Evolutionary conservation across 805 yeast species (phyloP).

Genomic region (Saccharomycopsis fermentans): DNA sequence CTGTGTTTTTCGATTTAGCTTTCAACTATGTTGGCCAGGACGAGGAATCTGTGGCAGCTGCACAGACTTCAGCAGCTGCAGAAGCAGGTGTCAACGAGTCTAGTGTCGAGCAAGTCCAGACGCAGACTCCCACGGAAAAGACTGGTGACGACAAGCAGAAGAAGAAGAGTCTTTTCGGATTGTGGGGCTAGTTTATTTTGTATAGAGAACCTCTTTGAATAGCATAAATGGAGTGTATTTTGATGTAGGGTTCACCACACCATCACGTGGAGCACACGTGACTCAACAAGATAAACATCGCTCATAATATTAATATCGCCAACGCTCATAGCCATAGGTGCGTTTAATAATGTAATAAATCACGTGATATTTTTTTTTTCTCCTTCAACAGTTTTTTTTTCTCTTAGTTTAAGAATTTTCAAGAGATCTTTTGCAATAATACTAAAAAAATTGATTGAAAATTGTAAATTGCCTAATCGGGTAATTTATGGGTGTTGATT

Average conservation of each 20-base stretch:
- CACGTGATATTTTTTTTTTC: too few relatives aligned
- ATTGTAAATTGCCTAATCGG: neutral
- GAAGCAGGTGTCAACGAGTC: too few relatives aligned
- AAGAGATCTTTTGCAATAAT: too few relatives aligned
- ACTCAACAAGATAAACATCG: too few relatives aligned
- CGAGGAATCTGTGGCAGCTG: constrained; percentile 20
- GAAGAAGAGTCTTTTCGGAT: constrained; percentile 64
- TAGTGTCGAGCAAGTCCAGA: neutral
- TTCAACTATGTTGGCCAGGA: constrained; percentile 58
- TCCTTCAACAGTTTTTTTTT: neutral
- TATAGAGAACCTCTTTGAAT: too few relatives aligned
- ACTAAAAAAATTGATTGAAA: neutral
- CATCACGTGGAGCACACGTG: too few relatives aligned
- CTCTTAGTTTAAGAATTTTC: too few relatives aligned
- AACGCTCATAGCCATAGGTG: too few relatives aligned
- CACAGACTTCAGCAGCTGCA: neutral
- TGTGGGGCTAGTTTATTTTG: constrained; percentile 42
- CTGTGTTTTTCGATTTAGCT: constrained; percentile 86
- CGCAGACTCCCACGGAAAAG: constrained; percentile 5
- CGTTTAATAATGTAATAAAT: too few relatives aligned
- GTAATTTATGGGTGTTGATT: neutral
- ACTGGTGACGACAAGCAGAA: constrained; percentile 26
- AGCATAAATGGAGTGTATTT: neutral
- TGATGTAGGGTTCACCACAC: too few relatives aligned
- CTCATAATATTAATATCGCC: too few relatives aligned